These are phyloP conservation scores for Phytophthora crassamura DNA, from an alignment of 352 stramenopile species.

Conservation along the genomic window DNA sequence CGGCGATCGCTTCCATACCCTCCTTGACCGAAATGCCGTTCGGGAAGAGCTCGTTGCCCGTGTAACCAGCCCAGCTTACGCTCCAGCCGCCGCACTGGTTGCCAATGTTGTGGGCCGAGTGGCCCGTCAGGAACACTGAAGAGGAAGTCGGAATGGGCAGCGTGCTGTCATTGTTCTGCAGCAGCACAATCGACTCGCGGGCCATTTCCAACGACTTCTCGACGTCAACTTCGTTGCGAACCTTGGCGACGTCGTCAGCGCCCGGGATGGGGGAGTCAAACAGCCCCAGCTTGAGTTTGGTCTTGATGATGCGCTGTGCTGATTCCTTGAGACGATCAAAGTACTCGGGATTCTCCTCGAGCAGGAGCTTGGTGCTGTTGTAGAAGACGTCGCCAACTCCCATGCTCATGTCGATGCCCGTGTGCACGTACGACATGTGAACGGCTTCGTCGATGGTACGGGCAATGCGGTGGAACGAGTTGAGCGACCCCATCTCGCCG, in stretches of 20 bases:
- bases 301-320: constrained; percentile 62
- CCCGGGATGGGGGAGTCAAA: constrained; percentile 63
- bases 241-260: constrained; percentile 38
- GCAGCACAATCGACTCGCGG: constrained; percentile 76
- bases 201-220: constrained; percentile 60
- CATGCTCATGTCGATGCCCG: constrained; percentile 92
- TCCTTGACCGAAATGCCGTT: constrained; percentile 64
- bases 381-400: constrained; percentile 46
- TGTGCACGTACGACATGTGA: constrained; percentile 64
- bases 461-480: constrained; percentile 54
- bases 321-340: constrained; percentile 61
- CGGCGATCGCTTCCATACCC: constrained; percentile 41
- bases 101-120: constrained; percentile 36
- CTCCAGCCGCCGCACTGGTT: constrained; percentile 39
- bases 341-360: constrained; percentile 43
- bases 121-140: constrained; percentile 42
- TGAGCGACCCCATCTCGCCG: constrained; percentile 87
- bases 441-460: constrained; percentile 48
- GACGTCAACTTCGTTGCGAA: constrained; percentile 53
- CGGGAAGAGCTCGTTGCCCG: constrained; percentile 53
- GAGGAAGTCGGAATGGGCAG: constrained; percentile 40
- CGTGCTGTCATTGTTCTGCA: constrained; percentile 76
- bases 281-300: constrained; percentile 67
- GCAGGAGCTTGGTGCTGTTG: constrained; percentile 45
- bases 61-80: constrained; percentile 73